These are phyloP conservation scores for Pseudohyphozyma bogoriensis DNA, from an alignment of 768 basidiomycete genomes.

Conservation along the genomic window DNA sequence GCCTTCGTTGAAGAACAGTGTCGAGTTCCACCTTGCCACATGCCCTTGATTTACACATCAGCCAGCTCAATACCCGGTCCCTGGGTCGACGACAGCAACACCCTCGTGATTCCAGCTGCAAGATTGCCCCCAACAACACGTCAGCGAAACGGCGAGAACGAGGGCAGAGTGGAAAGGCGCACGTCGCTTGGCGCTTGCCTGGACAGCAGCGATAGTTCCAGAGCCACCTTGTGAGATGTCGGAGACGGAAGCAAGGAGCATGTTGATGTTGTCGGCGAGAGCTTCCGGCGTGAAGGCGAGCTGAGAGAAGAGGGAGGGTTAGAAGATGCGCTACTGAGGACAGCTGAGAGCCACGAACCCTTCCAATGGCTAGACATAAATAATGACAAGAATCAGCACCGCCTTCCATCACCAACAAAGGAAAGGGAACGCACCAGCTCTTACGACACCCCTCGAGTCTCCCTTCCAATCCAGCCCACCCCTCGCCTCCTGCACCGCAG, in stretches of 20 bases:
- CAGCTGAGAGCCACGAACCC: neutral
- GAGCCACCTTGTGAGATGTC: constrained; percentile 38
- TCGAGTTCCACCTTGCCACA: no score
- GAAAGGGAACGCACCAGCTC: constrained; percentile 47
- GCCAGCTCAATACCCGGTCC: constrained; percentile 83
- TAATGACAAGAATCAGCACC: neutral
- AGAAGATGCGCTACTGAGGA: constrained; percentile 2
- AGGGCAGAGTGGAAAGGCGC: constrained; percentile 30
- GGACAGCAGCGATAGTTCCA: constrained; percentile 47
- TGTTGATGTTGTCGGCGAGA: constrained; percentile 64
- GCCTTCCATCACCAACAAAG: neutral
- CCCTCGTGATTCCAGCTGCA: constrained; percentile 69
- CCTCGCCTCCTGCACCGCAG: constrained; percentile 65
- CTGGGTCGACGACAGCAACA: constrained; percentile 71
- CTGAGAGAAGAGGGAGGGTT: constrained; percentile 39
- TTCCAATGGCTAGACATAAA: neutral
- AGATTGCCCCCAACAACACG: neutral
- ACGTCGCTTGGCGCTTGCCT: constrained; percentile 53
- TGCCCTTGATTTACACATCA: constrained; percentile 50
- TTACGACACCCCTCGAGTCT: constrained; percentile 73
- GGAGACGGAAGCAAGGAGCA: constrained; percentile 49
- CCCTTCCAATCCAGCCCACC: constrained; percentile 89
- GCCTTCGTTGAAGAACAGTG: no score
- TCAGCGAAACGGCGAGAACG: neutral
- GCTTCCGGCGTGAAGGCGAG: constrained; percentile 64